Evolutionary conservation across 441 rosid genomes (phyloP).

Genomic region (Hypseocharis bilobata): DNA sequence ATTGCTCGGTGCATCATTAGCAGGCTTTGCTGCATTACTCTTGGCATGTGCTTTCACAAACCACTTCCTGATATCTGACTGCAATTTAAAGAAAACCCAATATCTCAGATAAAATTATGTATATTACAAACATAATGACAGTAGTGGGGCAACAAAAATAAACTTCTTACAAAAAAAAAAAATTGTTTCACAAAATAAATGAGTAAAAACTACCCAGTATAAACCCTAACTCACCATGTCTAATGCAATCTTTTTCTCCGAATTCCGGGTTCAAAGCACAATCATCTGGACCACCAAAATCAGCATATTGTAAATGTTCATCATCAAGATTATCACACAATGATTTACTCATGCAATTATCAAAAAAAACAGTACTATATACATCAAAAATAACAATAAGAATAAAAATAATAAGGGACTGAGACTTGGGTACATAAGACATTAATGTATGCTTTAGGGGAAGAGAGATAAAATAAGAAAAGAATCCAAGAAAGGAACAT

Average conservation of each 20-base stretch:
- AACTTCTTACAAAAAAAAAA: neutral
- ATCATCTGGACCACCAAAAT: neutral
- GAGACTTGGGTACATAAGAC: neutral
- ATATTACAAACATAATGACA: neutral
- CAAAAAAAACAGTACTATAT: neutral
- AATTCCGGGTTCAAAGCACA: neutral
- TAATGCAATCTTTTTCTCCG: neutral
- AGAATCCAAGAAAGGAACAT: neutral
- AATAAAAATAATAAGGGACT: neutral
- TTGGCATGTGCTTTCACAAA: conserved; percentile 4
- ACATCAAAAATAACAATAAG: neutral
- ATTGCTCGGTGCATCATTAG: neutral
- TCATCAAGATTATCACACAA: conserved; percentile 2
- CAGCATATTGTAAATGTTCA: neutral
- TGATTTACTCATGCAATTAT: neutral
- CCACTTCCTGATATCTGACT: conserved; percentile 8
- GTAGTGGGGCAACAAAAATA: neutral
- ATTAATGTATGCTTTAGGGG: neutral
- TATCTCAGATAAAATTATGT: neutral
- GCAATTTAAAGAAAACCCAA: neutral
- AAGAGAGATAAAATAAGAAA: too few species aligned
- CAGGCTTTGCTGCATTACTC: neutral
- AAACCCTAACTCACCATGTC: conserved; percentile 8
- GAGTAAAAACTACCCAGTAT: neutral
- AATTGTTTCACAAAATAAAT: neutral